Evolutionary conservation across 1,139 yeast species (phyloP).

Genomic region (Taphrina flavorubra): DNA sequence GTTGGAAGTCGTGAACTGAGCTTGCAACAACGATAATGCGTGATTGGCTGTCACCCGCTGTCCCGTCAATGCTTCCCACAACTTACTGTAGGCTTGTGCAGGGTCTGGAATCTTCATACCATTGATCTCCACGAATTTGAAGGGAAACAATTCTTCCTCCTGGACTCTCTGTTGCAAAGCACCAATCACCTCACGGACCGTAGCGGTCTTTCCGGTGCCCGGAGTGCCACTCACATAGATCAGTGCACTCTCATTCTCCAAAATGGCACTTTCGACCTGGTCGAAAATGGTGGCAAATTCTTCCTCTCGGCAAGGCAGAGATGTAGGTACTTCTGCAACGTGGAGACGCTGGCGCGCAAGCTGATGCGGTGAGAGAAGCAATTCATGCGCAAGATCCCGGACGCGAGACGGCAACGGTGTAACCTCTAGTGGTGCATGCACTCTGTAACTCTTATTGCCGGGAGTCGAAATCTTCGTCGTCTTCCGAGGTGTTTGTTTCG

Average conservation of each 20-base stretch:
- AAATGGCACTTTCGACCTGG: slow-evolving; percentile 76
- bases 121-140: slow-evolving; percentile 83
- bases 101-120: slow-evolving; percentile 88
- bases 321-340: slow-evolving; percentile 65
- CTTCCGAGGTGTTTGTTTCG: slow-evolving; percentile 4
- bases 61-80: slow-evolving; percentile 79
- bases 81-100: slow-evolving; percentile 76
- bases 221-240: slow-evolving; percentile 95
- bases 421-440: slow-evolving; percentile 43
- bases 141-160: slow-evolving; percentile 61
- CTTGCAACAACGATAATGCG: slow-evolving; percentile 65
- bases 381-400: slow-evolving; percentile 16
- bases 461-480: slow-evolving; percentile 21
- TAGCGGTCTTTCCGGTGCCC: slow-evolving; percentile 96
- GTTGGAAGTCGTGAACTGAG: slow-evolving; percentile 56
- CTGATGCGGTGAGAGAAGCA: slow-evolving; percentile 53
- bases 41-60: slow-evolving; percentile 66
- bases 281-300: slow-evolving; percentile 78
- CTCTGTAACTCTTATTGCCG: slow-evolving; percentile 26
- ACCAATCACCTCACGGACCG: slow-evolving; percentile 81
- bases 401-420: slow-evolving; percentile 47
- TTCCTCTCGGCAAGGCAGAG: slow-evolving; percentile 85
- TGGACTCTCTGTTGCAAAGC: slow-evolving; percentile 59
- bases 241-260: slow-evolving; percentile 77
- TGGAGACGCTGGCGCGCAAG: slow-evolving; percentile 67